Base-by-base conservation (phyloP, 805 yeast genomes). In the Yarrowia sp. region DNA sequence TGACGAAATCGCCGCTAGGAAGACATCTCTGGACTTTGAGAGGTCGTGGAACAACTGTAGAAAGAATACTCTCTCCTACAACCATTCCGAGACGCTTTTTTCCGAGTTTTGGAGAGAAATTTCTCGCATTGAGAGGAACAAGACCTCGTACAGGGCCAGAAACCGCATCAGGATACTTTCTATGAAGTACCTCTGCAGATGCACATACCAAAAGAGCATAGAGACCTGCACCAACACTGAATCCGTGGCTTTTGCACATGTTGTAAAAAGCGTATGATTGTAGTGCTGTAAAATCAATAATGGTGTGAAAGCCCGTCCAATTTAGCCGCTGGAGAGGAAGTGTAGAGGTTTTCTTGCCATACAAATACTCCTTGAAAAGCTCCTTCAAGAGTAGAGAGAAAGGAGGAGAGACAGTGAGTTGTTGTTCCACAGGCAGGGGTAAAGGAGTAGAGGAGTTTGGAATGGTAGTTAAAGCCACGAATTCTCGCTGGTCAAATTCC, bases 91-190 rank as follows among this genome's bases (percentile, higher is more conserved):
- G 42, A 4, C 57, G 41, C 13, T 50, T 50, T 11, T 41, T 41
- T 8, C 35, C 17, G 13, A 14, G 41, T 6, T 8, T 8, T 4
- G 57, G 53, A 11, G 57, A 35, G 42, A 35, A 50, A 3, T 50
- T 50, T 14, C 57, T 41, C 15, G 42, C 57, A 50, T 50, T 50
- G 7, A 35, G 32, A 35, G 57, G 57, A 35, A 50, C 57, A 2
- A 50, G 42, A 18, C 57, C 57, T 35, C 57, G 10, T 8, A 50
- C 57, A 1, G 57, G 57, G 1, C 57, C 42, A 10, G 57, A 17
- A 14, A 50, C 57, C 0, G 57, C 42, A 8, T 50, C 57, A 0
- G 57, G 57, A 18, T 50, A 50, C 57, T 50, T 50, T 11, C 32
- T 11, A 14, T 50, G 57, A 35, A 50, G 57, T 18, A 50, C 57